These are phyloP conservation scores for Cladosporium sphaerospermum DNA, from an alignment of 2,329 filamentous ascomycete species.

Conservation along the genomic window DNA sequence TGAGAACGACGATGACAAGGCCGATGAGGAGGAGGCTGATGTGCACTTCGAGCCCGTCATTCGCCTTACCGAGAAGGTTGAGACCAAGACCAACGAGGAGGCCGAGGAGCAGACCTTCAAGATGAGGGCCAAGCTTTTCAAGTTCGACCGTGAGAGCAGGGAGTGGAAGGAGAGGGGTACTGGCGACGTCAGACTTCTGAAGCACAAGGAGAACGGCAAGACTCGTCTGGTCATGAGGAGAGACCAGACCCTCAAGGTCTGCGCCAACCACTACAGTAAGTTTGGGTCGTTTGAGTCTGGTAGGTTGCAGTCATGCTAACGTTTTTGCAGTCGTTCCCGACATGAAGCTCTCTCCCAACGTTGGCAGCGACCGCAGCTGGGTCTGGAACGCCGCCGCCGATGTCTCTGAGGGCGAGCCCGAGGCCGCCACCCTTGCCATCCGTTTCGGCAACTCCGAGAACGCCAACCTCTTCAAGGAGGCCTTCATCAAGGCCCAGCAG, in stretches of 20 bases:
- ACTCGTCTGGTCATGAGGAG: constrained; percentile 96
- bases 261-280: constrained; percentile 99
- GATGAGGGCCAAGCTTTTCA: constrained; percentile 99
- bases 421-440: constrained; percentile 92
- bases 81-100: constrained; percentile 97
- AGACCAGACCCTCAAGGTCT: constrained; percentile 99
- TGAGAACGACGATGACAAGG: constrained; percentile 32
- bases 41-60: constrained; percentile 97
- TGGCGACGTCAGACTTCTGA: constrained; percentile 89
- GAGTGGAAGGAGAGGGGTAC: constrained; percentile 99
- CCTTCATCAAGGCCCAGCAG: constrained; percentile 93
- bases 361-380: constrained; percentile 97
- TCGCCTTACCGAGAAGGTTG: constrained; percentile 91
- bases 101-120: constrained; percentile 96
- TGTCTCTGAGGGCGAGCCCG: constrained; percentile 95
- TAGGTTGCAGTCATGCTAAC: constrained; percentile 22
- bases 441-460: constrained; percentile 98
- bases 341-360: constrained; percentile 98
- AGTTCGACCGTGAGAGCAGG: constrained; percentile 82
- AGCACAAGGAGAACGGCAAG: constrained; percentile 99
- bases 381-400: constrained; percentile 98
- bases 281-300: constrained; percentile 16
- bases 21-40: constrained; percentile 62
- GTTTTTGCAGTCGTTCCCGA: constrained; percentile 72
- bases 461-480: constrained; percentile 95